phyloP scores from a whole-genome alignment of 441 rosid species.

The Populus hybrid region DNA sequence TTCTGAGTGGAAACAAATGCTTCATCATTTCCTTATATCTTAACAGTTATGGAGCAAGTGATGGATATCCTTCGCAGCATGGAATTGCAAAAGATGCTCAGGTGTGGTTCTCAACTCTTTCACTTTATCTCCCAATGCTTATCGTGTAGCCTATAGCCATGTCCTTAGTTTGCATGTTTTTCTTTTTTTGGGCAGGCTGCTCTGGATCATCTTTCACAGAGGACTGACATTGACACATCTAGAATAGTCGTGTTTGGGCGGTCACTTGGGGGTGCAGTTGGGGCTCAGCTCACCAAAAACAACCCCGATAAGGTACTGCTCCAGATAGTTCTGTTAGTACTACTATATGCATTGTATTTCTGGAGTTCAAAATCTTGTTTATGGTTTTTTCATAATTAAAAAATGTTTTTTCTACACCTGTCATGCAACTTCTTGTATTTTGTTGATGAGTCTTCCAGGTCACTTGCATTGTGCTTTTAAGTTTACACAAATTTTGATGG shows the following conservation, averaged over 20 bases:
- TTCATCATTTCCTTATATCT: conserved; percentile 18
- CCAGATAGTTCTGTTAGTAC: not conserved
- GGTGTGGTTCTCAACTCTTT: conserved; percentile 40
- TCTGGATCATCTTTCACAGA: conserved; percentile 80
- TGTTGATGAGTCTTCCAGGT: not conserved
- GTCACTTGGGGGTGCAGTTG: conserved; percentile 99
- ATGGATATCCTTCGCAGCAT: conserved; percentile 90
- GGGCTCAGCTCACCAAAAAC: conserved; percentile 77
- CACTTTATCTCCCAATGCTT: conserved; percentile 3
- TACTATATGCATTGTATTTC: not conserved
- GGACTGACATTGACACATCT: conserved; percentile 89
- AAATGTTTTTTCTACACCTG: not conserved
- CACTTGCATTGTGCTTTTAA: not conserved
- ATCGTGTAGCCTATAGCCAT: conserved; percentile 4
- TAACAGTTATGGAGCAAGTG: conserved; percentile 87
- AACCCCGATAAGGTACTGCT: conserved; percentile 79
- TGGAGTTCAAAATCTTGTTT: not conserved
- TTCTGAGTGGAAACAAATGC: conserved; percentile 19
- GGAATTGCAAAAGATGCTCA: conserved; percentile 91
- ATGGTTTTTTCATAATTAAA: conserved; percentile 1
- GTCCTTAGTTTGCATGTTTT: conserved; percentile 13
- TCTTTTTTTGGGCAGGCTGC: conserved; percentile 64
- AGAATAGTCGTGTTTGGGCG: conserved; percentile 92
- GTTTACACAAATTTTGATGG: not conserved
- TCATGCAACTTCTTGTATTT: not conserved